These are phyloP conservation scores for Magnolia kwangsiensis DNA, from an alignment of 164 flowering plant genomes.

Conservation along the genomic window DNA sequence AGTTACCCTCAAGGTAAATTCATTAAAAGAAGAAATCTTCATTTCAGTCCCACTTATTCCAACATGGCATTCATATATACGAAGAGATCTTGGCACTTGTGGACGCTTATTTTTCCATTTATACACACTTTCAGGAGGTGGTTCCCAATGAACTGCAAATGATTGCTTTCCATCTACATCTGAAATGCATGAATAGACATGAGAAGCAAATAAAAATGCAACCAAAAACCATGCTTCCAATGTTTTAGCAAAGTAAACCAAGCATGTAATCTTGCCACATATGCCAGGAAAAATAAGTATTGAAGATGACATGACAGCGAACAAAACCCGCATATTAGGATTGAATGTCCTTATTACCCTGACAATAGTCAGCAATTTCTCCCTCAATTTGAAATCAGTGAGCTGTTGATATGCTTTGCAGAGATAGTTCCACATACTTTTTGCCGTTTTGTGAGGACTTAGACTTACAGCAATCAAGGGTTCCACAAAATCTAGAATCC, in stretches of 20 bases:
- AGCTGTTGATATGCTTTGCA: too few species aligned
- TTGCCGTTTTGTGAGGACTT: too few species aligned
- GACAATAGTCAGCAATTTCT: too few species aligned
- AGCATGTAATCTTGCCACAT: not conserved
- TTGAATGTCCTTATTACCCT: too few species aligned
- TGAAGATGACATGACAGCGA: too few species aligned
- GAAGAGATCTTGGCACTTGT: slow-evolving; percentile 68
- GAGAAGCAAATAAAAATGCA: not conserved
- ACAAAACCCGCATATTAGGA: too few species aligned
- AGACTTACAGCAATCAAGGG: too few species aligned
- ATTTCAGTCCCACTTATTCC: slow-evolving; percentile 86
- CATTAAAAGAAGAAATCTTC: slow-evolving; percentile 71
- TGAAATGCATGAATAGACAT: slow-evolving; percentile 24
- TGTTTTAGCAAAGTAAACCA: not conserved
- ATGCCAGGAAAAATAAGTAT: too few species aligned
- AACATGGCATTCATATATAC: slow-evolving; percentile 95
- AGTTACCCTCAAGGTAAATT: slow-evolving; percentile 64
- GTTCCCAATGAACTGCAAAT: slow-evolving; percentile 89
- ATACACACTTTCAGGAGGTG: slow-evolving; percentile 72
- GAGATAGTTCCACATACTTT: too few species aligned
- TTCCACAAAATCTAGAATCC: too few species aligned
- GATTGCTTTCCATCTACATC: slow-evolving; percentile 75
- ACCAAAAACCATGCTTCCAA: not conserved
- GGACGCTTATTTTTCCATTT: slow-evolving; percentile 69
- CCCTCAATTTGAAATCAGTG: too few species aligned